Base-by-base conservation (phyloP, 148 eudicot species). In the Rhododendron molle region DNA sequence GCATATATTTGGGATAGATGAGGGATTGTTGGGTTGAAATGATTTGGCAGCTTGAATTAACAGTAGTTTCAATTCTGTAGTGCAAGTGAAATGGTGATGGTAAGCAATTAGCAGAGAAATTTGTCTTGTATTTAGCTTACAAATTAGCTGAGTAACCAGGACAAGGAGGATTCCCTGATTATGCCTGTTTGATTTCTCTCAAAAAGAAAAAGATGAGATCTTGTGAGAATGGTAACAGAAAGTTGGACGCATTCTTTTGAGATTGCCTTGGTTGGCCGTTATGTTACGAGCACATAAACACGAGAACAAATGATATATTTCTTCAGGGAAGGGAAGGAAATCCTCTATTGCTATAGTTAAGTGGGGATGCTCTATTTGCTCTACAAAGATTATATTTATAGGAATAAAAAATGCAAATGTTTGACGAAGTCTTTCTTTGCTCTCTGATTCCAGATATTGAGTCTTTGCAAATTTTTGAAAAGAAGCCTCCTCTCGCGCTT, bases 401-500 rank as follows among this genome's bases (percentile, higher is more conserved):
- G n/a, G 23, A 4, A 36, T 21, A 5, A 62, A 6, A 40, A 5
- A 62, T 13, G 20, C n/a, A 38, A 82, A 40, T 5, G 46, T 36
- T 74, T 74, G 78, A 38, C 47, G 11, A 74, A 74, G 3, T 74
- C 46, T 38, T 36, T 36, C 20, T 74, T 43, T 82, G 50, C 44
- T 34, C n/a, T 56, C 50, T 62, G 44, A n/a, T 40, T 40, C 54
- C 74, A 62, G 85, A 83, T 76, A 58, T 86, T 80, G 83, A 83
- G 80, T 76, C 88, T 1, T 13, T 87, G 72, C 85, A 84, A 16
- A 50, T 87, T 34, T 79, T 85, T 14, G 87, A 88, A 65, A 40
- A 30, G 65, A 43, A 72, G 40, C 80, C 88, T 50, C 79, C 77
- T 62, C 34, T 83, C 32, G 67, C 81, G 38, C 30, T 76, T 77